Conservation (phyloP, 805 yeast species). For the Zygosaccharomyces gambellarensis region DNA sequence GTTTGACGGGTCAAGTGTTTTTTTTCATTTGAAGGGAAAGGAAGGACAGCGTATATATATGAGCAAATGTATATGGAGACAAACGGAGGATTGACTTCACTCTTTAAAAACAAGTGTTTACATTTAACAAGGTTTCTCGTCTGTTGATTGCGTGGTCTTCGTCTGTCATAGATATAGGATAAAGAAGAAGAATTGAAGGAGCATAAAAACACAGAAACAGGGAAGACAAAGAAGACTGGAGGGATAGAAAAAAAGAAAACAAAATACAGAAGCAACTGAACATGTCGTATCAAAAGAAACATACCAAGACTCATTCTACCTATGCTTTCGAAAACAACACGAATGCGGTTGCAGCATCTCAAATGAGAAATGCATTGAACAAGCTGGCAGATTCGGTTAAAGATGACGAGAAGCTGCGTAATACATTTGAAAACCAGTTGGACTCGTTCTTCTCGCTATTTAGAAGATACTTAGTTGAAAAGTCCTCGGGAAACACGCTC, state of each 20-base stretch:
- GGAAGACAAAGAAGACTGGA: too few relatives aligned
- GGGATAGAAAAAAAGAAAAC: too few relatives aligned
- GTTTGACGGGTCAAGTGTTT: constrained; percentile 1
- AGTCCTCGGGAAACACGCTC: constrained; percentile 76
- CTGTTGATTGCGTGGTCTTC: too few relatives aligned
- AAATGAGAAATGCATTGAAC: constrained; percentile 95
- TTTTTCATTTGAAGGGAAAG: constrained; percentile 28
- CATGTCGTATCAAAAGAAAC: constrained; percentile 35
- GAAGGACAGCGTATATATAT: constrained; percentile 29
- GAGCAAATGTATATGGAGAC: background rate
- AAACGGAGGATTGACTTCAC: background rate
- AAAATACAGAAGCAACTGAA: background rate
- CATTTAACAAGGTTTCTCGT: background rate
- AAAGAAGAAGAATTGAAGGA: background rate
- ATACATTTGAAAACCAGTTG: constrained; percentile 81
- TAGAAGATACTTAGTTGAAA: constrained; percentile 86
- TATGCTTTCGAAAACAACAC: constrained; percentile 92
- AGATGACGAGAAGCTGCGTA: constrained; percentile 42
- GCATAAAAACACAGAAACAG: too few relatives aligned
- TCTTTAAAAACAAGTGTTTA: background rate
- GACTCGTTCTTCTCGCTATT: constrained; percentile 90
- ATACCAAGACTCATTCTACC: constrained; percentile 37
- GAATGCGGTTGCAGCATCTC: constrained; percentile 92
- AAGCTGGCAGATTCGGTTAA: constrained; percentile 77
- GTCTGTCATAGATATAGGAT: background rate